These are phyloP conservation scores for Cardamine occulta DNA, from an alignment of 345 rosid species.

Conservation along the genomic window DNA sequence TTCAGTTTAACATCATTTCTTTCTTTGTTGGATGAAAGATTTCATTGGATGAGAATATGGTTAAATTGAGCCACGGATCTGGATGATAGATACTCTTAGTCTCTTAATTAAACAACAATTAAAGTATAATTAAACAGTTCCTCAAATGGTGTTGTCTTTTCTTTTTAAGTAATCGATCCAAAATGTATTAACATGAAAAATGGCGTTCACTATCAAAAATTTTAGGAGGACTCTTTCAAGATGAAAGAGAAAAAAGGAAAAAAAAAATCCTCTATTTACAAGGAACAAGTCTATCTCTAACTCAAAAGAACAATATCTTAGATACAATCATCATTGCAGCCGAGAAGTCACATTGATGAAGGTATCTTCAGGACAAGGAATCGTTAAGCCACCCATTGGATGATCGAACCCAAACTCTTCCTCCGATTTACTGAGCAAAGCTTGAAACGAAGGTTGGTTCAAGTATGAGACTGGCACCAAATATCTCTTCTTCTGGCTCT, in stretches of 20 bases:
- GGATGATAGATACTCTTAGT: background rate
- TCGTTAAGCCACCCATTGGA: slow-evolving; percentile 60
- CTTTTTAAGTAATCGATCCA: background rate
- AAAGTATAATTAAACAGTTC: background rate
- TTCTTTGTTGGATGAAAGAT: no score
- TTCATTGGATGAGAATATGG: no score
- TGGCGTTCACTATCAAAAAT: background rate
- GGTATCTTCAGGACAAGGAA: slow-evolving; percentile 57
- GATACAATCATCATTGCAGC: slow-evolving; percentile 30
- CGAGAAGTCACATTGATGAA: slow-evolving; percentile 51
- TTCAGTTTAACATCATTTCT: background rate
- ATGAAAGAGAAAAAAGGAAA: background rate
- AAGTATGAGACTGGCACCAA: slow-evolving; percentile 53
- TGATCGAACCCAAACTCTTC: slow-evolving; percentile 61
- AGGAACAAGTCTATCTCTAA: slow-evolving; percentile 4
- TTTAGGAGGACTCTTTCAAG: slow-evolving; percentile 16
- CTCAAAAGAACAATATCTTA: background rate
- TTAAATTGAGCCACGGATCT: slow-evolving; percentile 1
- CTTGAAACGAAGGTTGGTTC: slow-evolving; percentile 52
- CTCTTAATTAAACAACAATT: background rate
- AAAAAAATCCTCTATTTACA: slow-evolving; percentile 2
- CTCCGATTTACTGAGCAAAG: slow-evolving; percentile 50
- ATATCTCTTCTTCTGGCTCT: slow-evolving; percentile 50
- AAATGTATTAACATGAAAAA: slow-evolving; percentile 9
- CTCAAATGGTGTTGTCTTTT: background rate